Evolutionary conservation across 495 filamentous ascomycete species (phyloP).

Genomic region (Podospora pseudopauciseta): DNA sequence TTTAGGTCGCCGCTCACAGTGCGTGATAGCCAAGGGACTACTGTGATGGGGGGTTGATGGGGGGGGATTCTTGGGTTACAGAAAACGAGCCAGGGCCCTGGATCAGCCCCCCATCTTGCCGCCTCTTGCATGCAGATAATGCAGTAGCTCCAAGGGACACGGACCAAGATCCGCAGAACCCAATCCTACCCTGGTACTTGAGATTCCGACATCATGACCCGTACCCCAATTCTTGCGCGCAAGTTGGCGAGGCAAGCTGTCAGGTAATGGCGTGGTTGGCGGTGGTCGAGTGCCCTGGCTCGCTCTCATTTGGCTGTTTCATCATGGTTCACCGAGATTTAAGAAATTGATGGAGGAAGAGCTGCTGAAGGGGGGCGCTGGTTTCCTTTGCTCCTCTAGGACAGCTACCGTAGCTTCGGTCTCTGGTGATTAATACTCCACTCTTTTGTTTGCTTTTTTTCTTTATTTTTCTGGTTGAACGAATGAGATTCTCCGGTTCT

Average conservation of each 20-base stretch:
- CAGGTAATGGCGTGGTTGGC: not conserved
- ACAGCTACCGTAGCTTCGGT: not conserved
- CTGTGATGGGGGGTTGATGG: not conserved
- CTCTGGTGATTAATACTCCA: not conserved
- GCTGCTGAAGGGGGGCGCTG: too few relatives aligned
- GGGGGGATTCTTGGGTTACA: not conserved
- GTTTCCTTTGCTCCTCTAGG: not conserved
- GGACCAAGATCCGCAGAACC: constrained; percentile 1
- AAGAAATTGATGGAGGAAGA: not conserved
- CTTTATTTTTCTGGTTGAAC: not conserved
- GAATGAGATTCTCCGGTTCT: not conserved
- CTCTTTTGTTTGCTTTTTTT: not conserved
- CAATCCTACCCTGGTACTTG: constrained; percentile 3
- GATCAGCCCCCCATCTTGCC: not conserved
- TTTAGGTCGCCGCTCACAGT: not conserved
- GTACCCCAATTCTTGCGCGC: constrained; percentile 6
- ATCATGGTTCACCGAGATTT: not conserved
- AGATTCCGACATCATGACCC: not conserved
- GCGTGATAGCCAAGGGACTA: not conserved
- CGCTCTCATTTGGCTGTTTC: not conserved
- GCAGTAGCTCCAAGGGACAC: constrained; percentile 6
- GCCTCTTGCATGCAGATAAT: constrained; percentile 9
- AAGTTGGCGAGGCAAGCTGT: not conserved
- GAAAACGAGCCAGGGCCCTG: constrained; percentile 3
- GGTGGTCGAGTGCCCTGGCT: not conserved